Base-by-base conservation (phyloP, 1,284 basidiomycete genomes). In the Sporisorium sorghi region DNA sequence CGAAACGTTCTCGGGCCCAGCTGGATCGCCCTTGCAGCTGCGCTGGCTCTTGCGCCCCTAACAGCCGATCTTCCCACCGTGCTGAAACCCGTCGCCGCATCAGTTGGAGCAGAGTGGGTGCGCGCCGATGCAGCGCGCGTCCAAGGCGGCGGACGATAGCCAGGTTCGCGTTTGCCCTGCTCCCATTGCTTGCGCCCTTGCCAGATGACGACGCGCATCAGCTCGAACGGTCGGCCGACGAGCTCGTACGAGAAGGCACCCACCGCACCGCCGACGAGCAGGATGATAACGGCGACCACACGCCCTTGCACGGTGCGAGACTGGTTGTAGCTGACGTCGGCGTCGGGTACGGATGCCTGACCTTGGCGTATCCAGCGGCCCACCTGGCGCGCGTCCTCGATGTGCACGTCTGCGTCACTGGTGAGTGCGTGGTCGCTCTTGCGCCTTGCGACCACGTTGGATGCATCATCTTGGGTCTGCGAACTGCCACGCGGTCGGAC, bases 151-250 rank as follows among this genome's bases (percentile, higher is more conserved):
- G 52, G 9, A 8, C 58, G 67, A 35, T 60, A 70, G 17, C 65
- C 65, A 7, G 71, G 40, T 40, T 74, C 71, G 2, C 72, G 66
- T 33, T 78, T 76, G 10, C 61, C 67, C 55, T 77, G 75, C 17
- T 81, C 79, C 83, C 81, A 83, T 21, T 69, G 58, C 43, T 80
- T 70, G 8, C 80, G 42, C 0, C 84, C 83, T 33, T 85, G 75
- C 78, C 77, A 85, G 21, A 86, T 78, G 15, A 84, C 85, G 3
- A 74, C 74, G 10, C 85, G 71, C 67, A 81, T 73, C 42, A 84
- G 61, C 57, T 85, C 85, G 48, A 85, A 83, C 5, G 85, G 85
- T 7, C 85, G 58, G 0, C 84, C 82, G 7, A 85, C 77, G 5
- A 82, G 48, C 54, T 83, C 80, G 60, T 83, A 84, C 11, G 76